Percentiles rank a stretch among this genome's conserved stretches.
These are phyloP conservation scores for Pleurotus platypus DNA, from an alignment of 768 basidiomycete species.

Conservation along the genomic window DNA sequence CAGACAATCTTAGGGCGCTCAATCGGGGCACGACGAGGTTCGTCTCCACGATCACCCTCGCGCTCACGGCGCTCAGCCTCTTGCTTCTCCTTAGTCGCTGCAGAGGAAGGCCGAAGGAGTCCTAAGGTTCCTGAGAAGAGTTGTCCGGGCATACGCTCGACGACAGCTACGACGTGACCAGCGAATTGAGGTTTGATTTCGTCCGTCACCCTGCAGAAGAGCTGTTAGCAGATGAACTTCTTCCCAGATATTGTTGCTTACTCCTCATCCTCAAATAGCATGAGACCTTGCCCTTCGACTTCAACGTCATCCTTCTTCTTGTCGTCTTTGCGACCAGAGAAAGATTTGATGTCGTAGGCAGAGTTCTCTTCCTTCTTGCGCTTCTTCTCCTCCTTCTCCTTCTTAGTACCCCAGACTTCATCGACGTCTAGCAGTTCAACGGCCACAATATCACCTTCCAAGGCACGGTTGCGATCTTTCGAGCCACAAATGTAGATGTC, in stretches of 20 bases:
- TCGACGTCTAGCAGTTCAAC: conserved; percentile 97
- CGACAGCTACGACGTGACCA: conserved; percentile 99
- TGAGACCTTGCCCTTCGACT: conserved; percentile 96
- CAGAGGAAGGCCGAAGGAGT: conserved; percentile 90
- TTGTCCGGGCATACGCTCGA: conserved; percentile 98
- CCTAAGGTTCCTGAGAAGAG: conserved; percentile 97
- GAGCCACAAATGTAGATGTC: conserved; percentile 99
- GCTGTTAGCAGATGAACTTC: background rate
- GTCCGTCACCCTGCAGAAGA: conserved; percentile 75
- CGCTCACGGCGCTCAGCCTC: conserved; percentile 97
- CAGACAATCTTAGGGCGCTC: conserved; percentile 99
- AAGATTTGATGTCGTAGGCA: conserved; percentile 82
- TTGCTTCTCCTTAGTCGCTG: conserved; percentile 98
- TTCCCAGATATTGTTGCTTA: conserved; percentile 27
- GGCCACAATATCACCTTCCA: conserved; percentile 98
- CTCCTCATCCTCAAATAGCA: conserved; percentile 98
- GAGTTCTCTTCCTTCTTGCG: conserved; percentile 99
- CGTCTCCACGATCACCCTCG: conserved; percentile 88
- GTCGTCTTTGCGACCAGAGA: conserved; percentile 83
- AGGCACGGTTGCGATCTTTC: conserved; percentile 95
- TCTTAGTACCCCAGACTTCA: conserved; percentile 98
- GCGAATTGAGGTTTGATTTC: conserved; percentile 98
- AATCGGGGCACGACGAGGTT: conserved; percentile 71
- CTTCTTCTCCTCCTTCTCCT: conserved; percentile 99
- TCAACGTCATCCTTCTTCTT: conserved; percentile 99